phyloP scores from a whole-genome alignment of 139 green algal species.

The Nannochloris sp. region DNA sequence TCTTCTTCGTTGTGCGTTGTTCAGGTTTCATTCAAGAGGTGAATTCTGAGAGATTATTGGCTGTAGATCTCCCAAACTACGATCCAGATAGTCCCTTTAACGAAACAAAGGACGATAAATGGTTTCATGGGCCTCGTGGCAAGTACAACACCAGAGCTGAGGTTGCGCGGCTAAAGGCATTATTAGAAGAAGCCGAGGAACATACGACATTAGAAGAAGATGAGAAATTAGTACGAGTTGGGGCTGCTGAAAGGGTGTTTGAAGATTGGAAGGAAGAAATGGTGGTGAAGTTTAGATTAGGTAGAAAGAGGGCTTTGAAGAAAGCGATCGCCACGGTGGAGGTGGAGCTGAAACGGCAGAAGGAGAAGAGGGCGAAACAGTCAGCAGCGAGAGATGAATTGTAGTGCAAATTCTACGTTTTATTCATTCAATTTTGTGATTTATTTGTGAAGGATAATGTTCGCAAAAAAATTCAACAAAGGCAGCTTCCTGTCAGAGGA shows the following conservation, averaged over 20 bases:
- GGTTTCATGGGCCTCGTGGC: neutral
- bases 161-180: neutral
- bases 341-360: neutral
- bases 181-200: neutral
- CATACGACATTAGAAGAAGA: conserved; percentile 4
- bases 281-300: conserved; percentile 7
- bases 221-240: neutral
- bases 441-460: too few relatives aligned
- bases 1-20: too few relatives aligned
- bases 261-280: neutral
- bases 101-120: neutral
- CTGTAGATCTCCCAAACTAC: conserved; percentile 2
- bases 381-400: neutral
- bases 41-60: too few relatives aligned
- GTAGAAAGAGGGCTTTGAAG: neutral
- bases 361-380: neutral
- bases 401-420: neutral
- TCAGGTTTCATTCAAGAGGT: too few relatives aligned
- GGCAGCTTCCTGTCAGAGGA: neutral
- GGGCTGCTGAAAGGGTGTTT: too few relatives aligned
- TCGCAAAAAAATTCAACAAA: neutral
- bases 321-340: neutral
- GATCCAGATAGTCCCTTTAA: neutral
- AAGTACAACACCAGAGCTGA: neutral
- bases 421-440: neutral